Percentiles rank a stretch among this genome's conserved stretches.
Evolutionary conservation across 768 basidiomycete genomes (phyloP).

Genomic region (Leucocoprinus leucothites): DNA sequence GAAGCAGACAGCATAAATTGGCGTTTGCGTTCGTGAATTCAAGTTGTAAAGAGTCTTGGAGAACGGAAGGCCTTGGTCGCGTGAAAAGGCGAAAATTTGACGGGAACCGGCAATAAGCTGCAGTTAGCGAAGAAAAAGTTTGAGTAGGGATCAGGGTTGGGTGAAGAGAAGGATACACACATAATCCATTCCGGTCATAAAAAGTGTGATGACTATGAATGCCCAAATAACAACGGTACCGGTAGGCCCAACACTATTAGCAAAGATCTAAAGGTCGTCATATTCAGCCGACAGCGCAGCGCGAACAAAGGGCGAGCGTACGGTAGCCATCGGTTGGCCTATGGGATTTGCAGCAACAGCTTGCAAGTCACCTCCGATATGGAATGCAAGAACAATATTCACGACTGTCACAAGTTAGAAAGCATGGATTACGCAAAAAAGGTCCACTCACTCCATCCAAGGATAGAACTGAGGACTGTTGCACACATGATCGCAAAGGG

Average conservation of each 20-base stretch:
- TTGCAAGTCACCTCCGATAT: slow-evolving; percentile 50
- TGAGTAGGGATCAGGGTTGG: neutral
- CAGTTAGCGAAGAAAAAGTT: neutral
- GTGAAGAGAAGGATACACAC: slow-evolving; percentile 20
- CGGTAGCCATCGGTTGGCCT: slow-evolving; percentile 53
- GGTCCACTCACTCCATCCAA: slow-evolving; percentile 51
- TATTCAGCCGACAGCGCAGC: neutral
- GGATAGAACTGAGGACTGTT: slow-evolving; percentile 48
- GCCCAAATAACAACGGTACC: slow-evolving; percentile 36
- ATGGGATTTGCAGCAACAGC: slow-evolving; percentile 32
- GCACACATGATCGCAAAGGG: slow-evolving; percentile 65
- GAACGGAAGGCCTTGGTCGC: slow-evolving; percentile 65
- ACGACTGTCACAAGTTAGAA: slow-evolving; percentile 35
- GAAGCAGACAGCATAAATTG: slow-evolving; percentile 57
- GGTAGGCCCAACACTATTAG: slow-evolving; percentile 38
- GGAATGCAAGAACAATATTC: slow-evolving; percentile 59
- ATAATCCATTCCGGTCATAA: slow-evolving; percentile 57
- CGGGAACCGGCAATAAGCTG: slow-evolving; percentile 34
- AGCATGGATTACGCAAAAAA: neutral
- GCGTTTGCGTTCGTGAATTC: slow-evolving; percentile 51
- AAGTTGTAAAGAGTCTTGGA: slow-evolving; percentile 58
- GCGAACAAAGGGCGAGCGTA: neutral
- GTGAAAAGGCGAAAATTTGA: slow-evolving; percentile 68
- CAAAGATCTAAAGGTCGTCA: slow-evolving; percentile 41
- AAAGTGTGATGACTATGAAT: slow-evolving; percentile 38